Base-by-base conservation (phyloP, 179 eudicot species). In the Spergularia azorica region DNA sequence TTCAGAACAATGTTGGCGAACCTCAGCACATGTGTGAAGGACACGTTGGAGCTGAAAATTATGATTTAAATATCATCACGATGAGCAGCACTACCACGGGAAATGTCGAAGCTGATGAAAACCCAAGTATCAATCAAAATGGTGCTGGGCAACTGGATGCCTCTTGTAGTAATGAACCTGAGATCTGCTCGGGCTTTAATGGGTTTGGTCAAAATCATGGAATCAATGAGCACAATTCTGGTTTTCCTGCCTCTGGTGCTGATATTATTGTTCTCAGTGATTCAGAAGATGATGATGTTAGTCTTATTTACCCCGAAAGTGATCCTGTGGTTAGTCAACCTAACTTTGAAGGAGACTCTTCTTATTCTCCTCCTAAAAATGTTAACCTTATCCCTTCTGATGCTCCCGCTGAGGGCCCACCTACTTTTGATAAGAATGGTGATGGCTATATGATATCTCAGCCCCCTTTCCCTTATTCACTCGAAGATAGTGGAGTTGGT, bases 191-290 rank as follows among this genome's bases (percentile, higher is more conserved):
- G 63, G 73, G 56, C 46, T 61, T 74, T 4, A 74, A 38, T 41
- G 59, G 63, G 38, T 59, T 51, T 60, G 77, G 75, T 50, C 72
- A 71, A 39, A 43, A 66, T 12, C 66, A 54, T 75, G 76, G 52
- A 67, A 50, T 54, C 21, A 58, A 68, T 64, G 61, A 46, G 61
- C 77, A 36, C 63, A 79, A 71, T 71, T 80, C 83, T 55, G 62
- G 68, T 75, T 77, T 71, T 13, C 79, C 81, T 64, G 63, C 74
- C 51, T 72, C 59, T 46, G 52, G 73, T 79, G 74, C 79, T 12
- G 89, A 85, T 79, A 56, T 91, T 36, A 88, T 91, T 65, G 76
- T 91, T 83, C 87, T 91, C 39, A 89, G 92, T 72, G 95, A 91
- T 81, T 91, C 95, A 14, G 95, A 90, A 48, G 95, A 87, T 77